Conservation (phyloP, 495 filamentous ascomycete species). For the Penicillium arizonense region DNA sequence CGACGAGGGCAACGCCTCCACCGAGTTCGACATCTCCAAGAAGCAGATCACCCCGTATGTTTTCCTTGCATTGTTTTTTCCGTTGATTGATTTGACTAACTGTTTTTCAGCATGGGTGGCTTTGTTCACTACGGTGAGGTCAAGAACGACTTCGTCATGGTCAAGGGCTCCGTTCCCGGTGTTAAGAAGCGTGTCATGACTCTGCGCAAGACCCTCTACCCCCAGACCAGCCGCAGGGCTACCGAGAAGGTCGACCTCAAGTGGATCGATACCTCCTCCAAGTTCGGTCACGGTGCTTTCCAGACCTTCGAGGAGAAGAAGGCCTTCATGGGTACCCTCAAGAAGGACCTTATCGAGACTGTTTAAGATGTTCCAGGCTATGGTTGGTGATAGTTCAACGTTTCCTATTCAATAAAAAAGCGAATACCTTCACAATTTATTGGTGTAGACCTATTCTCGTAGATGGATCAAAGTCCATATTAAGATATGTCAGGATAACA, state of each 20-base stretch:
- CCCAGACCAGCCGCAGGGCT: conserved; percentile 89
- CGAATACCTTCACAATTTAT: conserved; percentile 36
- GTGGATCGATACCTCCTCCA: conserved; percentile 99
- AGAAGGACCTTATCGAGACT: conserved; percentile 87
- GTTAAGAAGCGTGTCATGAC: conserved; percentile 99
- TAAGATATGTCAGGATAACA: not conserved
- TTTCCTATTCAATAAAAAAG: conserved; percentile 51
- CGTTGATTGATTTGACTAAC: conserved; percentile 28
- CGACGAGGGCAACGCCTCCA: conserved; percentile 87
- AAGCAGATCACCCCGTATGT: conserved; percentile 99
- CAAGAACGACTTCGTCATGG: conserved; percentile 98
- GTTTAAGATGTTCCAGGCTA: conserved; percentile 60
- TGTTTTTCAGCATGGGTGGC: conserved; percentile 76
- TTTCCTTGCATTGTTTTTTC: not conserved
- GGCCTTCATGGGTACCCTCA: conserved; percentile 93
- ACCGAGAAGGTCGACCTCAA: conserved; percentile 99
- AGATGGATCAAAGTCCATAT: conserved; percentile 2
- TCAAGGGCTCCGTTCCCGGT: conserved; percentile 97
- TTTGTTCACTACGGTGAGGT: conserved; percentile 99
- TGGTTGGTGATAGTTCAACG: conserved; percentile 39
- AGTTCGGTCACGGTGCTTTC: conserved; percentile 99
- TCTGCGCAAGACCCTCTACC: conserved; percentile 98
- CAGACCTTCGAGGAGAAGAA: conserved; percentile 99
- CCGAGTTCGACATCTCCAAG: conserved; percentile 96
- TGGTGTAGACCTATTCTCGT: not conserved